These are phyloP conservation scores for Zygotorulaspora danielsina DNA, from an alignment of 805 yeast genomes.

Conservation along the genomic window DNA sequence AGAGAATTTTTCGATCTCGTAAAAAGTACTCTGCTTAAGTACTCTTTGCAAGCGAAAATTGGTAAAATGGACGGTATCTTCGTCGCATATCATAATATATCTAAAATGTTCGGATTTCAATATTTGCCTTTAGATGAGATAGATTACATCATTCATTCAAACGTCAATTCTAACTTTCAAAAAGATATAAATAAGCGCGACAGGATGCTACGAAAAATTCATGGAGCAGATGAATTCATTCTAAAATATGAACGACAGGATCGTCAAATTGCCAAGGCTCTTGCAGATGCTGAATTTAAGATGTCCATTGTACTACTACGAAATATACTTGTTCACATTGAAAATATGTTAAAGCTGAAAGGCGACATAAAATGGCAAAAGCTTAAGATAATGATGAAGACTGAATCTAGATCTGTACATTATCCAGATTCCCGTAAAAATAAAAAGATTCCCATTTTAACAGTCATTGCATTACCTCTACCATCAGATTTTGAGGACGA, in stretches of 20 bases:
- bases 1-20: conserved; percentile 74
- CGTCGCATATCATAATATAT: conserved; percentile 83
- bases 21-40: conserved; percentile 73
- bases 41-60: conserved; percentile 84
- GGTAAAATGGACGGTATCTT: conserved; percentile 97
- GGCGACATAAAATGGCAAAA: conserved; percentile 18
- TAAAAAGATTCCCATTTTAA: conserved; percentile 29
- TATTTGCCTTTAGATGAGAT: conserved; percentile 72
- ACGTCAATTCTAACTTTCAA: conserved; percentile 30
- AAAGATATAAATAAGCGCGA: conserved; percentile 16
- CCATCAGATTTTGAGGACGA: conserved; percentile 27
- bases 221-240: conserved; percentile 26
- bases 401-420: conserved; percentile 10
- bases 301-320: conserved; percentile 52
- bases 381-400: conserved; percentile 25
- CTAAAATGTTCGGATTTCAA: conserved; percentile 81
- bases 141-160: conserved; percentile 58
- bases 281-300: conserved; percentile 69
- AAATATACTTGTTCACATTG: conserved; percentile 38
- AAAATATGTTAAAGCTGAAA: conserved; percentile 29
- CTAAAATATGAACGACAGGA: conserved; percentile 21
- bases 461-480: conserved; percentile 36
- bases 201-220: conserved; percentile 13
- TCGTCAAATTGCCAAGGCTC: conserved; percentile 27
- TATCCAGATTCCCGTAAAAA: conserved; percentile 4